Conservation (phyloP, 2,329 filamentous ascomycete genomes). For the Rhexocercosporidium sp. region DNA sequence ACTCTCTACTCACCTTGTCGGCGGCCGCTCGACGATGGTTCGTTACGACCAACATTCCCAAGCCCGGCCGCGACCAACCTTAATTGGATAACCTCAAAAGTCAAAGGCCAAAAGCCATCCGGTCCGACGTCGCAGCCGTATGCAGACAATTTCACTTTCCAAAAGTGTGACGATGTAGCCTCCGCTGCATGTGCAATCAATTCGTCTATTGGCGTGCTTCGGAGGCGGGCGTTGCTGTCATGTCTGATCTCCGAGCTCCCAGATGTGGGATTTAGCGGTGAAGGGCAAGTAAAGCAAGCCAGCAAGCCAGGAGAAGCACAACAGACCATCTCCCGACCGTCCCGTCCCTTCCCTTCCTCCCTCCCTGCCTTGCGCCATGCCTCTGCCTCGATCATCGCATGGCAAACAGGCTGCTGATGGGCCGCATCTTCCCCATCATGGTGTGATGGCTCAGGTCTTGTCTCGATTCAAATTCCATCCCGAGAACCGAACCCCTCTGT, state of each 20-base stretch:
- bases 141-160: constrained; percentile 1
- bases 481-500: not conserved
- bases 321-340: constrained; percentile 6
- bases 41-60: not conserved
- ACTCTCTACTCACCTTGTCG: not conserved
- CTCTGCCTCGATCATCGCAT: not conserved
- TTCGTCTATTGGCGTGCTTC: not conserved
- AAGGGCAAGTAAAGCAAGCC: not conserved
- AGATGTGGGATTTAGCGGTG: constrained; percentile 10
- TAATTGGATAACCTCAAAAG: constrained; percentile 17
- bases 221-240: not conserved
- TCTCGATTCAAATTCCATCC: not conserved
- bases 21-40: not conserved
- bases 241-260: not conserved
- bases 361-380: not conserved
- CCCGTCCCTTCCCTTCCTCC: constrained; percentile 8
- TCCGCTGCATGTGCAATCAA: constrained; percentile 2
- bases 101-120: not conserved
- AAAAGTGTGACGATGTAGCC: constrained; percentile 7
- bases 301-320: constrained; percentile 1
- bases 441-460: constrained; percentile 12
- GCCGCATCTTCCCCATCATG: constrained; percentile 14
- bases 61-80: constrained; percentile 7
- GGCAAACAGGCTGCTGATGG: not conserved
- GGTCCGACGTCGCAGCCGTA: constrained; percentile 1